Base-by-base conservation (phyloP, 202 grass and related monocot species). In the Setaria viridis region DNA sequence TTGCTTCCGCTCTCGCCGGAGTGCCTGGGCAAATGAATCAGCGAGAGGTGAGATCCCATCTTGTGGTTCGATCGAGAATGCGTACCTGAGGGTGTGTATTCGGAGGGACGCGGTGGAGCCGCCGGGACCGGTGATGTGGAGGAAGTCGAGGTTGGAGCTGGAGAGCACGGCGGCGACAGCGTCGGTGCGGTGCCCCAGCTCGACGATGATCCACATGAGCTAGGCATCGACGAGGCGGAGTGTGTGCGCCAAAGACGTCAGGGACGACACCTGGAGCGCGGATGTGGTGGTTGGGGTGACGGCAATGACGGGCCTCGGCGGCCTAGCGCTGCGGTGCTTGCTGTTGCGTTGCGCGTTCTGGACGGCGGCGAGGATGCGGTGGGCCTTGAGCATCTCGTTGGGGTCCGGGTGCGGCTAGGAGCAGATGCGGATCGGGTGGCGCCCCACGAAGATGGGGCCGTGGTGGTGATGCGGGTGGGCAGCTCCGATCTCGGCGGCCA, bases 361-460 rank as follows among this genome's bases (percentile, higher is more conserved):
- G 20, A 97, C 92, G 17, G 84, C 87, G 79, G 78, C 86, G 77
- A 97, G 84, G 83, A 97, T 97, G 84, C 78, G 77, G 77, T 97
- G 94, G 4, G 94, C 94, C 46, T 89, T 91, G 90, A 97, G 86
- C 2, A 97, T 73, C 77, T 97, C 92, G 20, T 9, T 7, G 11
- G 94, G 94, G 82, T 97, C 85, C 0, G 94, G 94, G 64, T 97
- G 90, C 0, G 94, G 94, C 92, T 92, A 97, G 0, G 78, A 21
- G 49, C 94, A 85, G 62, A 97, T 89, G 21, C 88, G 89, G 92
- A 97, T 97, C 32, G 92, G 85, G 64, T 97, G 94, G 10, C 94
- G 90, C 0, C 94, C 94, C 34, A 97, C 94, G 63, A 94, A 89
- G 4, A 93, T 84, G 53, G 85, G 90, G 20, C 67, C 87, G 57